Conservation (phyloP, 1,139 yeast species). For the Sugiyamaella japonica region DNA sequence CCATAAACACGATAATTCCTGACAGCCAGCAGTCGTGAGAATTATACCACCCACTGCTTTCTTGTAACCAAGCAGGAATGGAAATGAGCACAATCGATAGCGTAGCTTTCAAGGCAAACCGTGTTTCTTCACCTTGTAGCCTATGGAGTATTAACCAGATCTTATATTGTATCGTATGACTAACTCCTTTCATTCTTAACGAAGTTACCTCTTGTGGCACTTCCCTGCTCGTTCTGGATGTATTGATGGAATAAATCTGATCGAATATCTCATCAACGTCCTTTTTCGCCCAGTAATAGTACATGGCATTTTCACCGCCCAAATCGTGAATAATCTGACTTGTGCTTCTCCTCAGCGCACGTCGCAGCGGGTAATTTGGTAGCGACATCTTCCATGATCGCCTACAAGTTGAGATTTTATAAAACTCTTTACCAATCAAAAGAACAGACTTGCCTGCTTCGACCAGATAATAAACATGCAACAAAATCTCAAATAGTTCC, state of each 20-base stretch:
- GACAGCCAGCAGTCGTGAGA: conserved; percentile 48
- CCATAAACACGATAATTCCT: conserved; percentile 43
- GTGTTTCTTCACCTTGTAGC: conserved; percentile 43
- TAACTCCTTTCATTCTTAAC: neutral
- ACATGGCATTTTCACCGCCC: conserved; percentile 48
- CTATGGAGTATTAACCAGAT: conserved; percentile 43
- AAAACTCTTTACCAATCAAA: conserved; percentile 23
- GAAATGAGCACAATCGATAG: conserved; percentile 43
- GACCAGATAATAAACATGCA: conserved; percentile 28
- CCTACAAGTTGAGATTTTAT: conserved; percentile 20
- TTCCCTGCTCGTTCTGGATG: conserved; percentile 39
- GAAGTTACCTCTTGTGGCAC: neutral
- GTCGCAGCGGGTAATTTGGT: conserved; percentile 45
- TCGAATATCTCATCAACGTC: conserved; percentile 54
- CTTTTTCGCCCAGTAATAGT: conserved; percentile 45
- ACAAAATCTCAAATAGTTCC: conserved; percentile 26
- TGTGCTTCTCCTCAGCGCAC: conserved; percentile 47
- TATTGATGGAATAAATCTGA: conserved; percentile 43
- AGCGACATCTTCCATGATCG: conserved; percentile 39
- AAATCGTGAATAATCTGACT: conserved; percentile 48
- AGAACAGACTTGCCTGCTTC: conserved; percentile 26
- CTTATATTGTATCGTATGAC: conserved; percentile 29
- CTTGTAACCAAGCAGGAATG: conserved; percentile 47
- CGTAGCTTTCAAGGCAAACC: conserved; percentile 47
- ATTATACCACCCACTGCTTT: conserved; percentile 46